Conservation (phyloP, 108 stramenopile species). For the Seminavis robusta region DNA sequence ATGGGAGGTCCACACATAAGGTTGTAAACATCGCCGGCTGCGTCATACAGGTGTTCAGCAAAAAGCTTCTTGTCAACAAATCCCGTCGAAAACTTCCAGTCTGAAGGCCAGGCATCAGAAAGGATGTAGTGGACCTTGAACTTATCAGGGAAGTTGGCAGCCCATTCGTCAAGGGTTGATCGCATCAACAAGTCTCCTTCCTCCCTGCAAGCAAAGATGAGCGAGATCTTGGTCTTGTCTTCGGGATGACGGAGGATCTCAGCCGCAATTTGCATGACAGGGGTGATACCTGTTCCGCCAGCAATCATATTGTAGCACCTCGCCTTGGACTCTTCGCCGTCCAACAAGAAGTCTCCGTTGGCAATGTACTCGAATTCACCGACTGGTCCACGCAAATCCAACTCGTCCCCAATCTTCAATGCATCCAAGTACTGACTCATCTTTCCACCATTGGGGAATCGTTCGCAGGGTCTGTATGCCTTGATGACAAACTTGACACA, state of each 20-base stretch:
- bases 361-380: conserved; percentile 93
- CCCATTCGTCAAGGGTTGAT: conserved; percentile 89
- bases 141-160: conserved; percentile 65
- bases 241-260: conserved; percentile 83
- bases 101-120: conserved; percentile 60
- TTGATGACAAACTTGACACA: conserved; percentile 98
- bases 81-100: conserved; percentile 85
- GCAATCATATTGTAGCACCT: conserved; percentile 93
- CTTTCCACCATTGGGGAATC: conserved; percentile 95
- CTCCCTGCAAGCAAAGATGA: conserved; percentile 93
- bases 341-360: conserved; percentile 83
- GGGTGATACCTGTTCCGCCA: conserved; percentile 97
- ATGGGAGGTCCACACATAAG: conserved; percentile 98
- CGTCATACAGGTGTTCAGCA: conserved; percentile 62
- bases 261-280: conserved; percentile 88
- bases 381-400: conserved; percentile 88
- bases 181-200: conserved; percentile 93
- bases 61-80: conserved; percentile 88
- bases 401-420: conserved; percentile 83
- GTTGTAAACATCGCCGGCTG: conserved; percentile 65
- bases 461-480: conserved; percentile 78
- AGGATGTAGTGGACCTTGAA: conserved; percentile 95
- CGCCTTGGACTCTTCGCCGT: conserved; percentile 58
- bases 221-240: conserved; percentile 81
- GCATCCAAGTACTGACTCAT: conserved; percentile 91